Conservation (phyloP, 2,329 filamentous ascomycete species). For the Meredithiella fracta region DNA sequence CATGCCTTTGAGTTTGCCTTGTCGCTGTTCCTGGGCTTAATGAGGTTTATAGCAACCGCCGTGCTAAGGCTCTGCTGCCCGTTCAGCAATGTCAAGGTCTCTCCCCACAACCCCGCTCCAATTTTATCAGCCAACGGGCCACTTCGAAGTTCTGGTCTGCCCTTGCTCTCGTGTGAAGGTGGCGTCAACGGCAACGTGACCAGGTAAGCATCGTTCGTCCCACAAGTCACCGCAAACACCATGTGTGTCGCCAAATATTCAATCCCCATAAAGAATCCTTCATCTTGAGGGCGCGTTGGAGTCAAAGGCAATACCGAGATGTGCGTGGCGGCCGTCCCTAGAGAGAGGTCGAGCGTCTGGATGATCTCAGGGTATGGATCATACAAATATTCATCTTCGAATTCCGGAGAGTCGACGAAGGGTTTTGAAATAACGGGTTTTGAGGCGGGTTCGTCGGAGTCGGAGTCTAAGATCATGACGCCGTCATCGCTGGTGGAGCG, state of each 20-base stretch:
- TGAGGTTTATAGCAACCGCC: conserved; percentile 38
- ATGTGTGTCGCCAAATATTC: conserved; percentile 39
- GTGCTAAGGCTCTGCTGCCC: conserved; percentile 38
- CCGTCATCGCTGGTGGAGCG: conserved; percentile 36
- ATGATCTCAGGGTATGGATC: conserved; percentile 37
- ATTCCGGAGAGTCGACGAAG: conserved; percentile 39
- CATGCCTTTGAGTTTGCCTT: conserved; percentile 25
- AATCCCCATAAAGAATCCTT: conserved; percentile 31
- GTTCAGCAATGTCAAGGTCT: conserved; percentile 36
- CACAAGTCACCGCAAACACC: conserved; percentile 44
- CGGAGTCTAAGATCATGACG: conserved; percentile 48
- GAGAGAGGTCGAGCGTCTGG: conserved; percentile 44
- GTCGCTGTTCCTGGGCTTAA: conserved; percentile 23
- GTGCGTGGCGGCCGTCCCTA: conserved; percentile 39
- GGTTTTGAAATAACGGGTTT: conserved; percentile 17
- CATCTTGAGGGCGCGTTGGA: conserved; percentile 29
- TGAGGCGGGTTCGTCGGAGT: conserved; percentile 27
- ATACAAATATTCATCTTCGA: conserved; percentile 36
- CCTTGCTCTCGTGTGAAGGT: conserved; percentile 43
- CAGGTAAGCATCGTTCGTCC: conserved; percentile 39
- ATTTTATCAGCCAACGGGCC: conserved; percentile 36
- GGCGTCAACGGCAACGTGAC: conserved; percentile 44
- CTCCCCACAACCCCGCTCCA: conserved; percentile 47
- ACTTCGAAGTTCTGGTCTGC: conserved; percentile 33
- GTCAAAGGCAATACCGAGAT: conserved; percentile 39